Evolutionary conservation across 495 filamentous ascomycete species (phyloP), one percentile per base, ranked within the genome.

Genomic region (Penicillium desertorum): DNA sequence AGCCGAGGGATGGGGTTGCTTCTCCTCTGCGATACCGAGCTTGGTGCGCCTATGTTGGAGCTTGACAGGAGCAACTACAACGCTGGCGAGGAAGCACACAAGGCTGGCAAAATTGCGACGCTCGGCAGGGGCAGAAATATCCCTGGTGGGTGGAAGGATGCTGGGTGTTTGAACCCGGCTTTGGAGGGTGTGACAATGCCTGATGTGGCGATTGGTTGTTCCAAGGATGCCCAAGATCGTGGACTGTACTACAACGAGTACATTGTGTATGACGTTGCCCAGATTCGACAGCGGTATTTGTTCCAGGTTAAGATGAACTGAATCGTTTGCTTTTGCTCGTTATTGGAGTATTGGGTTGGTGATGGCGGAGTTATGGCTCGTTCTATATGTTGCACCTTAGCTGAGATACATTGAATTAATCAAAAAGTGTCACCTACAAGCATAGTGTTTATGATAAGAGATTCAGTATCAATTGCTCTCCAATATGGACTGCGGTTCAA

Each of bases 11-110:
- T 81, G 73, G 86, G 83, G 5, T 71, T 87, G 1, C 67, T 89
- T 25, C 78, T 96, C 17, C 83, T 94, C 2, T 92, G 90, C 68
- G 89, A 94, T 53, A 88, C 86, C 5, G 88, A 92, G 69, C 80
- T 94, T 1, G 90, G 90, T 6, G 62, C 85, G 20, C 88, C 88
- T 0, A 84, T 91, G 77, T 78, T 84, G 29, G 76, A 83, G 52
- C 76, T 89, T 1, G 61, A 64, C 1, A 0, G 68, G 10, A 63
- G 79, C 12, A 80, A 82, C 8, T 88, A 81, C 58, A 70, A 71
- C 16, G 91, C 91, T 6, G 86, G 77, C 0, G 79, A 83, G 20
- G 73, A 82, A 44, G 87, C 86, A 2, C 85, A 83, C 66, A 64
- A 72, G 14, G 68, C 75, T 1, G 84, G 86, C 2, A 80, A 81